Conservation (phyloP, 2,329 filamentous ascomycete genomes). For the Diaporthe longicolla region DNA sequence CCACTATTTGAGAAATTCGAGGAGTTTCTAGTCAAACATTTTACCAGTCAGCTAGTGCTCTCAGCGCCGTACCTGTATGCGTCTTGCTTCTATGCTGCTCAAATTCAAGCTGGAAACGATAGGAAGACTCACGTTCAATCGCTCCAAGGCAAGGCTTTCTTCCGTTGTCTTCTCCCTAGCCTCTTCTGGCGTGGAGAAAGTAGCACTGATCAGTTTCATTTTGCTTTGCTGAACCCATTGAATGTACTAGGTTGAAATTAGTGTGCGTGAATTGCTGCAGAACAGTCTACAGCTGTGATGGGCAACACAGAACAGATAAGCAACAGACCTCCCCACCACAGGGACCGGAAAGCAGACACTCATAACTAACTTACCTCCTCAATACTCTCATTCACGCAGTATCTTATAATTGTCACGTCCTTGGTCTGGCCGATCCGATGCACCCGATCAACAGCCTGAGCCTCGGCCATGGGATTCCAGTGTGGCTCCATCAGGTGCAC, state of each 20-base stretch:
- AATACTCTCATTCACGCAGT: slow-evolving; percentile 35
- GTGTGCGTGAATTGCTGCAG: background rate
- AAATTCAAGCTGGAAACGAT: background rate
- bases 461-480: slow-evolving; percentile 40
- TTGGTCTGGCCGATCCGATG: slow-evolving; percentile 39
- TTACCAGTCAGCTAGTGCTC: background rate
- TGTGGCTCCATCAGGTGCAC: slow-evolving; percentile 36
- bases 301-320: background rate
- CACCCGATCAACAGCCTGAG: slow-evolving; percentile 37
- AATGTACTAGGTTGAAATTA: slow-evolving; percentile 6
- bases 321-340: background rate
- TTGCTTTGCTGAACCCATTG: slow-evolving; percentile 31
- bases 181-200: slow-evolving; percentile 20
- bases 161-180: slow-evolving; percentile 18
- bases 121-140: slow-evolving; percentile 30
- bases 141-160: slow-evolving; percentile 4
- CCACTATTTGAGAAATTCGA: slow-evolving; percentile 24
- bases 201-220: slow-evolving; percentile 19
- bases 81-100: background rate
- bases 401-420: slow-evolving; percentile 35
- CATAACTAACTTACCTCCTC: slow-evolving; percentile 29
- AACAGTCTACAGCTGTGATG: background rate
- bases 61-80: background rate
- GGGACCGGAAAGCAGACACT: background rate
- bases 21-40: background rate